Conservation (phyloP, 1,284 basidiomycete species). For the Apiotrichum veenhuisii region DNA sequence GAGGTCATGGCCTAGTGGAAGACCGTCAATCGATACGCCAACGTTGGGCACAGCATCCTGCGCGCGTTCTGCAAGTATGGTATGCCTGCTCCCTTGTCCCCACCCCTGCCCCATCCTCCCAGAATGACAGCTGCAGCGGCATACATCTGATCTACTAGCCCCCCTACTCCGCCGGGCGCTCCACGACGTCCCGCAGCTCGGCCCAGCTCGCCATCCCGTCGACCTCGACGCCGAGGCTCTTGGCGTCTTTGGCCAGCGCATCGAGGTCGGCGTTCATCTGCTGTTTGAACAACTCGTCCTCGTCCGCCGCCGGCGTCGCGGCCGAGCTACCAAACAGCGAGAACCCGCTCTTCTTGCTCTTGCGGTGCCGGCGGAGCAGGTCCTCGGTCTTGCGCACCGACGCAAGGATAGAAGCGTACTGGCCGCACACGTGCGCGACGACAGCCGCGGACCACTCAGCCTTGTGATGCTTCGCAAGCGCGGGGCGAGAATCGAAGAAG, state of each 20-base stretch:
- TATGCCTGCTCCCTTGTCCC: no score
- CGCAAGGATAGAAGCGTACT: conserved; percentile 59
- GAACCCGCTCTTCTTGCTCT: conserved; percentile 73
- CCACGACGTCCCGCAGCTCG: conserved; percentile 42
- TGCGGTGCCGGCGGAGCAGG: conserved; percentile 75
- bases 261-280: conserved; percentile 86
- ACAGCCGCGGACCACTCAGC: conserved; percentile 61
- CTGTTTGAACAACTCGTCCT: conserved; percentile 59
- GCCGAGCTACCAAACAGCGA: conserved; percentile 56
- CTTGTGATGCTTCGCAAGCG: conserved; percentile 58
- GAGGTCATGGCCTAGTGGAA: no score
- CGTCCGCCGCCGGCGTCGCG: conserved; percentile 46
- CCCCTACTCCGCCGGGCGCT: conserved; percentile 29
- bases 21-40: no score
- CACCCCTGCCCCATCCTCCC: no score
- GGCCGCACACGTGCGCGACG: conserved; percentile 67
- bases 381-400: conserved; percentile 89
- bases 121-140: neutral
- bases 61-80: no score
- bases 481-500: conserved; percentile 64
- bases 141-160: neutral
- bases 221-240: conserved; percentile 63
- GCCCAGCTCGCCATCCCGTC: conserved; percentile 52
- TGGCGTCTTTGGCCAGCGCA: conserved; percentile 71
- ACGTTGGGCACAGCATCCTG: no score